Evolutionary conservation across 371 early-diverging fungal species (phyloP).

Genomic region (Syncephalastrum monosporum): DNA sequence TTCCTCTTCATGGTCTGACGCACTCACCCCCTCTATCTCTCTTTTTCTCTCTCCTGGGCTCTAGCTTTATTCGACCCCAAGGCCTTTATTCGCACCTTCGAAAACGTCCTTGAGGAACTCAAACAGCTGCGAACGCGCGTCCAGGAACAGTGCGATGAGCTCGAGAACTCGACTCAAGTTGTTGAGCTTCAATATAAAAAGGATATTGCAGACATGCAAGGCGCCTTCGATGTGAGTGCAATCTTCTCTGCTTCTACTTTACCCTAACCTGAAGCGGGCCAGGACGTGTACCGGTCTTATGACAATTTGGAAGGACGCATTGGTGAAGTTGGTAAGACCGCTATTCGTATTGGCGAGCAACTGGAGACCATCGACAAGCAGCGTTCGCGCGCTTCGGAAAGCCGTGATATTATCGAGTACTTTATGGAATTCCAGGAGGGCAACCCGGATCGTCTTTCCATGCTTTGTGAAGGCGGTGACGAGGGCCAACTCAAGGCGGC

Average conservation of each 20-base stretch:
- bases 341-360: slow-evolving; percentile 96
- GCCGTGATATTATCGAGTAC: slow-evolving; percentile 87
- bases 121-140: slow-evolving; percentile 70
- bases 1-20: too few species aligned
- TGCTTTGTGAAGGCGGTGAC: slow-evolving; percentile 67
- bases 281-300: slow-evolving; percentile 82
- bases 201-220: slow-evolving; percentile 69
- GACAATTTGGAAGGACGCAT: slow-evolving; percentile 85
- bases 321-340: slow-evolving; percentile 91
- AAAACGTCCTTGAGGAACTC: slow-evolving; percentile 81
- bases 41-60: too few species aligned
- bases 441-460: slow-evolving; percentile 69
- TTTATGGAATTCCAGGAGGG: slow-evolving; percentile 88
- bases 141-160: slow-evolving; percentile 77
- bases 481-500: slow-evolving; percentile 93
- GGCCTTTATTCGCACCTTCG: slow-evolving; percentile 90
- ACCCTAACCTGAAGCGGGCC: slow-evolving; percentile 8
- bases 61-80: slow-evolving; percentile 64
- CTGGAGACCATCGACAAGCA: slow-evolving; percentile 94
- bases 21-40: too few species aligned
- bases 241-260: neutral
- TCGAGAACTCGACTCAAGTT: slow-evolving; percentile 73
- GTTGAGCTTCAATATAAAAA: slow-evolving; percentile 76
- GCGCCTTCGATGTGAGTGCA: slow-evolving; percentile 67
- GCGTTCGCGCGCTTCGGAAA: slow-evolving; percentile 81